phyloP scores from a whole-genome alignment of 306 rosid species.

The Prunus kanzakura region DNA sequence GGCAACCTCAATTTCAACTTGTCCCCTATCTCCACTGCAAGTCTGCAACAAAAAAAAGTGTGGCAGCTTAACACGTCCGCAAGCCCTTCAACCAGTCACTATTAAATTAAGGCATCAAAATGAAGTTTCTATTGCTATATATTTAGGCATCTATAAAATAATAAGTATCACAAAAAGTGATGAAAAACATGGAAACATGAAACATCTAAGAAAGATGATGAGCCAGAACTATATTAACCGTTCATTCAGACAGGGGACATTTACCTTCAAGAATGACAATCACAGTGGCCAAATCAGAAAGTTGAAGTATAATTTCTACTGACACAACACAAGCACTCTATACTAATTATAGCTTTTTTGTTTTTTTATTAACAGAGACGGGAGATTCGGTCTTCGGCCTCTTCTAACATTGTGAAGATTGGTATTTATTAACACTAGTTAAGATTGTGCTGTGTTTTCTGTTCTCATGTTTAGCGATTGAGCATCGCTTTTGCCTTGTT shows the following conservation, averaged over 20 bases:
- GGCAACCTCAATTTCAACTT: slow-evolving; percentile 17
- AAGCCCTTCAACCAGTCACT: slow-evolving; percentile 31
- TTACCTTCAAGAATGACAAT: not conserved
- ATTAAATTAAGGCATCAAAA: not conserved
- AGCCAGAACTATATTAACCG: not conserved
- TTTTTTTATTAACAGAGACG: too few species aligned
- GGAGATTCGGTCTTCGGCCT: too few species aligned
- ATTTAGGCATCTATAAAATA: not conserved
- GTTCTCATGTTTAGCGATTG: too few species aligned
- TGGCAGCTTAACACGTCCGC: slow-evolving; percentile 49
- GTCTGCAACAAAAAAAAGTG: slow-evolving; percentile 35
- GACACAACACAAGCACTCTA: too few species aligned
- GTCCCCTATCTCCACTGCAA: slow-evolving; percentile 49
- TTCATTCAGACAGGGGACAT: not conserved
- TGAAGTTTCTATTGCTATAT: not conserved
- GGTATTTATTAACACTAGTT: too few species aligned
- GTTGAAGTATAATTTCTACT: not conserved
- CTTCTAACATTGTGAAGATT: too few species aligned
- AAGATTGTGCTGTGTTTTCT: too few species aligned
- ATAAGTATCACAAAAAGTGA: not conserved
- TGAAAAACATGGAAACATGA: not conserved
- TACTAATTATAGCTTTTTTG: not conserved
- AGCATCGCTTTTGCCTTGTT: too few species aligned
- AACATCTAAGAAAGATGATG: not conserved
- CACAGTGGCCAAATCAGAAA: not conserved